These are phyloP conservation scores for Taiozyma sp. DNA, from an alignment of 1,139 yeast genomes.

Conservation along the genomic window DNA sequence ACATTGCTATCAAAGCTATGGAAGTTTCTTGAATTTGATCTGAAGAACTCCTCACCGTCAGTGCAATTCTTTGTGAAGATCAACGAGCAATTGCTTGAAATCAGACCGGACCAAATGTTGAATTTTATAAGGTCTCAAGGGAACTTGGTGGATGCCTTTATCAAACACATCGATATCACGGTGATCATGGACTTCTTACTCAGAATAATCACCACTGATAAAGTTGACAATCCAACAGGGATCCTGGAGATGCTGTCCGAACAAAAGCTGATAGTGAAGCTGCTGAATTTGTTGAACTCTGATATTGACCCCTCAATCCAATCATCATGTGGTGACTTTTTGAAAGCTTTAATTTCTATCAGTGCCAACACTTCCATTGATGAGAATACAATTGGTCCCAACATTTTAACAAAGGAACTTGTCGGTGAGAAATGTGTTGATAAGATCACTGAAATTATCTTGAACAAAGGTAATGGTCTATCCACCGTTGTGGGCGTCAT, in stretches of 20 bases:
- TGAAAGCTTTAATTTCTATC: slow-evolving; percentile 88
- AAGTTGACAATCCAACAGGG: slow-evolving; percentile 59
- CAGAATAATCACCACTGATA: slow-evolving; percentile 59
- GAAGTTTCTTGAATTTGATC: slow-evolving; percentile 51
- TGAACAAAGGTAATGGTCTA: slow-evolving; percentile 71
- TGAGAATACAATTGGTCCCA: slow-evolving; percentile 92
- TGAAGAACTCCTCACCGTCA: slow-evolving; percentile 40
- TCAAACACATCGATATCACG: slow-evolving; percentile 52
- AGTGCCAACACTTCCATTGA: slow-evolving; percentile 69
- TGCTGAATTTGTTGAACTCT: slow-evolving; percentile 46
- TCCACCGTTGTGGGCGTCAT: slow-evolving; percentile 94
- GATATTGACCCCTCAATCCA: slow-evolving; percentile 58
- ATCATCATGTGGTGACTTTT: slow-evolving; percentile 91
- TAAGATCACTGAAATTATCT: slow-evolving; percentile 65
- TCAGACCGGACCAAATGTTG: slow-evolving; percentile 55
- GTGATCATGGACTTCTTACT: slow-evolving; percentile 72
- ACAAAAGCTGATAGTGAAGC: slow-evolving; percentile 46
- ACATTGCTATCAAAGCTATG: slow-evolving; percentile 65
- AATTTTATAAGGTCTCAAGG: slow-evolving; percentile 48
- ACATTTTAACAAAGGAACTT: slow-evolving; percentile 81
- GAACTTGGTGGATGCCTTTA: slow-evolving; percentile 47
- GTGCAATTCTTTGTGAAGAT: slow-evolving; percentile 80
- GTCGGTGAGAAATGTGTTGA: slow-evolving; percentile 66
- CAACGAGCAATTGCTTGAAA: slow-evolving; percentile 84
- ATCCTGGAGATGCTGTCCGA: slow-evolving; percentile 46